These are phyloP conservation scores for Vicia faba DNA, from an alignment of 306 rosid genomes.

Conservation along the genomic window DNA sequence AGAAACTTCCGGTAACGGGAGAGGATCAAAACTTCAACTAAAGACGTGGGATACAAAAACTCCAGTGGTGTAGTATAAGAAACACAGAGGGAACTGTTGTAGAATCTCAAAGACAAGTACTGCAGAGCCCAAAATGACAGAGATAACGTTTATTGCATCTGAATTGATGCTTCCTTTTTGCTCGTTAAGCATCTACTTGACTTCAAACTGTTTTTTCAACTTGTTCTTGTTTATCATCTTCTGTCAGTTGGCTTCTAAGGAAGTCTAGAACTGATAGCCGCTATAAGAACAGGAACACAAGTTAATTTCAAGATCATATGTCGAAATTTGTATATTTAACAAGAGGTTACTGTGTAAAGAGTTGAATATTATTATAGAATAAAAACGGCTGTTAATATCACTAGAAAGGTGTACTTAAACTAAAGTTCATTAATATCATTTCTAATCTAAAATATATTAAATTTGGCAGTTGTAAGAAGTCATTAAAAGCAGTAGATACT, in stretches of 20 bases:
- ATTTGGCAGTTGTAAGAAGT: no score
- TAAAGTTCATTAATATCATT: no score
- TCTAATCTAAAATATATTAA: no score
- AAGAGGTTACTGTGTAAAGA: no score
- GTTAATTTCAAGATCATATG: constrained; percentile 20
- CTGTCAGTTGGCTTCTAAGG: constrained; percentile 59
- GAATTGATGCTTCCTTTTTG: constrained; percentile 28
- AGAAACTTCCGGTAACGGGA: background rate
- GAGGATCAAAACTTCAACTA: background rate
- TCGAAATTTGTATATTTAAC: background rate
- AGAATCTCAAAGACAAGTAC: constrained; percentile 29
- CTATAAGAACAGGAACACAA: constrained; percentile 39
- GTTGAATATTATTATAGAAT: no score
- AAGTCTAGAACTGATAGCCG: constrained; percentile 75
- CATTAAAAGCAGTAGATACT: no score
- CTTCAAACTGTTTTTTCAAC: constrained; percentile 45
- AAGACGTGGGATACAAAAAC: constrained; percentile 25
- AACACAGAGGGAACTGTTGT: constrained; percentile 19
- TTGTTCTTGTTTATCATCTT: constrained; percentile 49
- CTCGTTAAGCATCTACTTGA: constrained; percentile 17
- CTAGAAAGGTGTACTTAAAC: no score
- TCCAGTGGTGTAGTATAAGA: constrained; percentile 14
- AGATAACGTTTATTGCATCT: constrained; percentile 34
- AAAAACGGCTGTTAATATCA: no score
- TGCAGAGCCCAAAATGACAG: constrained; percentile 28